Base-by-base conservation (phyloP, 1,139 yeast genomes). In the Suhomyces guaymorum region DNA sequence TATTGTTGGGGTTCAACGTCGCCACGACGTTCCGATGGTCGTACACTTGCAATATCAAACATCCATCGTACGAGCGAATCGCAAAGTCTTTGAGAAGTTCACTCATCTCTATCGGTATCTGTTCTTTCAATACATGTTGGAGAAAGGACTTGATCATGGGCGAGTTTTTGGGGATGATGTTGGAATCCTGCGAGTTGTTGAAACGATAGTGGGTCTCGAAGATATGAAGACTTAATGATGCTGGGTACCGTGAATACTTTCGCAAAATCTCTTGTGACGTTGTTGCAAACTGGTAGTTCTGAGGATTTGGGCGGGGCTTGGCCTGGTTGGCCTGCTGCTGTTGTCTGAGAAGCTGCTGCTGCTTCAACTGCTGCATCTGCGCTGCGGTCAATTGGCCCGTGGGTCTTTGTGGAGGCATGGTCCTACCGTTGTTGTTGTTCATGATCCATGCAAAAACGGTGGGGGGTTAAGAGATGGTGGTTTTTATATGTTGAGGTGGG, bases 1-100 rank as follows among this genome's bases (percentile, higher is more conserved):
- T 27, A 12, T 28, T 15, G 9, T 24, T 30, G 10, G 45, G 37
- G 13, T 32, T 41, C 23, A 39, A 38, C 1, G 50, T 37, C 11
- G 41, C 33, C 2, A 62, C 59, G 62, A 66, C 59, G 37, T 65
- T 56, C 28, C 75, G 49, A 57, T 89, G 96, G 56, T 92, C 98
- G 45, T 76, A 78, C 12, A 92, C 83, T 51, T 87, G 88, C 33
- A 92, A 60, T 13, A 92, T 86, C 26, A 90, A 66, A 54, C 95
- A 87, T 0, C 97, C 97, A 57, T 90, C 97, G 55, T 87, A 90
- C 34, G 87, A 75, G 40, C 79, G 76, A 19, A 90, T 77, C 11
- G 90, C 82, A 29, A 92, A 86, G 55, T 90, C 97, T 50, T 87
- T 80, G 38, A 90, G 71, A 13, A 90, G 85, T 59, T 90, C 97